phyloP scores from a whole-genome alignment of 225 moss, liverwort and hornwort species.

The Sphagnum contortum region DNA sequence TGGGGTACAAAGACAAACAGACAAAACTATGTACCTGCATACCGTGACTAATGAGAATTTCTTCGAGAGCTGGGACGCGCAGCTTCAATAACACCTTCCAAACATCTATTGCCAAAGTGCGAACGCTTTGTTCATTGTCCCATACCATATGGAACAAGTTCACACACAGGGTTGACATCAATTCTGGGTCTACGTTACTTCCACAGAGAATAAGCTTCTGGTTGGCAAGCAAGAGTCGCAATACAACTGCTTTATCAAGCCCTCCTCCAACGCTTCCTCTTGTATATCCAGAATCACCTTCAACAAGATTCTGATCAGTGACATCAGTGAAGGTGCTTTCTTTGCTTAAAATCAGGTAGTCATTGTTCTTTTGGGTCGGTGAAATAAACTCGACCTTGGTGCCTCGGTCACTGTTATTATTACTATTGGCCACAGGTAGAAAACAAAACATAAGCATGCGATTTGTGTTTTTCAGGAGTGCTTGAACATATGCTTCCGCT shows the following conservation, averaged over 20 bases:
- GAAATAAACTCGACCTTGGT: no score
- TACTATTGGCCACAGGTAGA: constrained; percentile 10
- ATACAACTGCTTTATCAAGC: constrained; percentile 26
- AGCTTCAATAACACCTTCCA: constrained; percentile 59
- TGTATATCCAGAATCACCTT: constrained; percentile 8
- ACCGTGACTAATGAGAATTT: constrained; percentile 54
- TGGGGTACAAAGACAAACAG: no score
- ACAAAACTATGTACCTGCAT: constrained; percentile 18
- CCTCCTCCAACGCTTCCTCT: constrained; percentile 11
- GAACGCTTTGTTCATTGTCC: constrained; percentile 43
- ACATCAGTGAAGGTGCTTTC: constrained; percentile 1
- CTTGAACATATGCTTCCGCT: constrained; percentile 65
- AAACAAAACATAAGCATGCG: constrained; percentile 85
- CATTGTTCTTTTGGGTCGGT: background rate
- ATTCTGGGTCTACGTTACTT: constrained; percentile 41
- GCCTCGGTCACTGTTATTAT: no score
- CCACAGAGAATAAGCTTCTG: constrained; percentile 37
- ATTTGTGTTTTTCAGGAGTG: constrained; percentile 68
- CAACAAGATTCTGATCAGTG: constrained; percentile 5
- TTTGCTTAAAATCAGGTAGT: constrained; percentile 21
- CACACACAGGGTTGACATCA: constrained; percentile 50
- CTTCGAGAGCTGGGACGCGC: constrained; percentile 58
- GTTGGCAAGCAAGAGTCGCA: constrained; percentile 36
- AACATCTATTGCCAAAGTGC: constrained; percentile 51
- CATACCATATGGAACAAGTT: constrained; percentile 51